Evolutionary conservation across 2,329 filamentous ascomycete species (phyloP).

Genomic region (Sclerotinia subarctica): DNA sequence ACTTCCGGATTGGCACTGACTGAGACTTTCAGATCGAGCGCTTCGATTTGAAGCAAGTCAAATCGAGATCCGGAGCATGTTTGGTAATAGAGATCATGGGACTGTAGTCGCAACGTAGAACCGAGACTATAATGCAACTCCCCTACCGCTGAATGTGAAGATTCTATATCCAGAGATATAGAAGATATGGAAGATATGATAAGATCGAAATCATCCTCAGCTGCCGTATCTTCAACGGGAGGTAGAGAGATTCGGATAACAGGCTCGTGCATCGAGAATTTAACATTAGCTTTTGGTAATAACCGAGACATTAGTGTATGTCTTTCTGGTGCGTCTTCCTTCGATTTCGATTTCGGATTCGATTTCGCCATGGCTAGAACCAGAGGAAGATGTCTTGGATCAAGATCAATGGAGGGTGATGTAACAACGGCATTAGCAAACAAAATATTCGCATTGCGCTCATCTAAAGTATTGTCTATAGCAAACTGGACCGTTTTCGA

Average conservation of each 20-base stretch:
- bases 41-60: conserved; percentile 83
- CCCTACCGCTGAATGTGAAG: conserved; percentile 83
- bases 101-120: conserved; percentile 77
- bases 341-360: conserved; percentile 45
- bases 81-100: conserved; percentile 92
- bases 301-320: conserved; percentile 82
- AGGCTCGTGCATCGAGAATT: conserved; percentile 94
- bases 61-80: conserved; percentile 79
- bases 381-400: conserved; percentile 86
- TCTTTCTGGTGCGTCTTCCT: conserved; percentile 46
- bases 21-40: conserved; percentile 81
- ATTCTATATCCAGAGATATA: conserved; percentile 87
- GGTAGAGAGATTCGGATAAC: conserved; percentile 87
- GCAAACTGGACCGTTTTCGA: conserved; percentile 88
- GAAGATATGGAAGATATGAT: conserved; percentile 95
- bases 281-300: conserved; percentile 89
- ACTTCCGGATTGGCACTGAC: conserved; percentile 83
- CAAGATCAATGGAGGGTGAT: conserved; percentile 88
- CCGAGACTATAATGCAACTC: conserved; percentile 84
- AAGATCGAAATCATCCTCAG: conserved; percentile 83
- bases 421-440: conserved; percentile 96
- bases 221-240: conserved; percentile 62
- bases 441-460: conserved; percentile 92
- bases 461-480: conserved; percentile 66
- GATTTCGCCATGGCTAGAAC: conserved; percentile 71